Base-by-base conservation (phyloP, 169 alveolate species). In the Plasmodium malariae region DNA sequence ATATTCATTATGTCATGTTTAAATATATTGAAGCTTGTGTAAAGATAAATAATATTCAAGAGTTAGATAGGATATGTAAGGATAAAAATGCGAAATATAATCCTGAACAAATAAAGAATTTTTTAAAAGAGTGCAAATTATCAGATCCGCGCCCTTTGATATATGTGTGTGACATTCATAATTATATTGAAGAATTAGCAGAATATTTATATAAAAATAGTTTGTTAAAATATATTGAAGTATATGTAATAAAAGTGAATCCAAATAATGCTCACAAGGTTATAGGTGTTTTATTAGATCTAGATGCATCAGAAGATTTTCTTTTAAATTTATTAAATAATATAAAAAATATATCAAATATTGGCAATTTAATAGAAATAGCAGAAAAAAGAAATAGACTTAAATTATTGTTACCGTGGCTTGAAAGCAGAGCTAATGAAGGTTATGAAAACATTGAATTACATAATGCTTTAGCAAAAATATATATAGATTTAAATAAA, bases 401-500 rank as follows among this genome's bases (percentile, higher is more conserved):
- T 30, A 97, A 97, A 93, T 95, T 98, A 48, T 93, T 99, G 69
- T 97, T 97, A 93, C 97, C 97, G 48, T 99, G 99, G 99, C 95
- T 99, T 30, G 99, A 99, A 91, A 99, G 98, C 30, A 97, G 99
- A 92, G 97, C 97, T 19, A 97, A 97, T 49, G 99, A 99, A 94
- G 99, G 99, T 59, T 96, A 96, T 90, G 98, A 98, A 94, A 74
- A 74, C 57, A 88, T 65, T 0, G 89, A 88, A 74, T 74, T 76
- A 32, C 99, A 98, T 95, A 98, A 98, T 88, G 99, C 99, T 24
- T 95, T 99, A 80, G 99, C 99, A 40, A 98, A 97, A 97, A 98
- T 98, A 86, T 98, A 97, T 91, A 98, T 99, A 54, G 99, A 98
- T 89, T 96, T 98, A 73, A 98, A 98, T 87, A 94, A 98, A 88